Evolutionary conservation across 768 basidiomycete species (phyloP).

Genomic region (Rhizopogon roseolus): DNA sequence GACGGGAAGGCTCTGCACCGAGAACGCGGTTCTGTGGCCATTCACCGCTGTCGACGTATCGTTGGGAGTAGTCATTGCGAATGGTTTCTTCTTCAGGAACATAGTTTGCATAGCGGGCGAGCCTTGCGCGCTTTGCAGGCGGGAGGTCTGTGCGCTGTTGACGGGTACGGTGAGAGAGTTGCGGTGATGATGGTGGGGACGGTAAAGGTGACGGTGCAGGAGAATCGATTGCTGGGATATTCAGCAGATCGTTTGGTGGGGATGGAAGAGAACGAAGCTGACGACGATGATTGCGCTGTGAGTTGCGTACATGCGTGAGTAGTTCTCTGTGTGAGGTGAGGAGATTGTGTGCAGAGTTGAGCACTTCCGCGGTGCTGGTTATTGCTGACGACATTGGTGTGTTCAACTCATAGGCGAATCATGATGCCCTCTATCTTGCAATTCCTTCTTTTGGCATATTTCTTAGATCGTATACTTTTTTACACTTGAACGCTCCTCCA

Average conservation of each 20-base stretch:
- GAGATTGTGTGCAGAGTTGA: conserved; percentile 59
- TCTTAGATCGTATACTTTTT: neutral
- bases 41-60: conserved; percentile 87
- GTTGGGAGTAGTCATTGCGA: conserved; percentile 88
- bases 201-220: conserved; percentile 47
- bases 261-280: conserved; percentile 51
- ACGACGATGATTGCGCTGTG: conserved; percentile 54
- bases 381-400: conserved; percentile 7
- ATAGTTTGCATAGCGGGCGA: conserved; percentile 72
- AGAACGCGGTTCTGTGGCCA: conserved; percentile 94
- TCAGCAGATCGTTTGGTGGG: conserved; percentile 51
- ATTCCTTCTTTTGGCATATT: neutral
- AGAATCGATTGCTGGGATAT: conserved; percentile 54
- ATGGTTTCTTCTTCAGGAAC: conserved; percentile 95
- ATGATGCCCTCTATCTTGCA: too few relatives aligned
- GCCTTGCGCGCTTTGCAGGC: conserved; percentile 70
- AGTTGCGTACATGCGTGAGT: conserved; percentile 46
- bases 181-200: conserved; percentile 45
- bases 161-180: conserved; percentile 27
- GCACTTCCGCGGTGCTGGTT: conserved; percentile 38
- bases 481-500: neutral
- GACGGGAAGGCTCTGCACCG: conserved; percentile 80
- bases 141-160: conserved; percentile 48
- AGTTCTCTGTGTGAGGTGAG: conserved; percentile 59
- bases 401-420: too few relatives aligned